phyloP scores from a whole-genome alignment of 257 asterid genomes.

The Mitragyna speciosa region DNA sequence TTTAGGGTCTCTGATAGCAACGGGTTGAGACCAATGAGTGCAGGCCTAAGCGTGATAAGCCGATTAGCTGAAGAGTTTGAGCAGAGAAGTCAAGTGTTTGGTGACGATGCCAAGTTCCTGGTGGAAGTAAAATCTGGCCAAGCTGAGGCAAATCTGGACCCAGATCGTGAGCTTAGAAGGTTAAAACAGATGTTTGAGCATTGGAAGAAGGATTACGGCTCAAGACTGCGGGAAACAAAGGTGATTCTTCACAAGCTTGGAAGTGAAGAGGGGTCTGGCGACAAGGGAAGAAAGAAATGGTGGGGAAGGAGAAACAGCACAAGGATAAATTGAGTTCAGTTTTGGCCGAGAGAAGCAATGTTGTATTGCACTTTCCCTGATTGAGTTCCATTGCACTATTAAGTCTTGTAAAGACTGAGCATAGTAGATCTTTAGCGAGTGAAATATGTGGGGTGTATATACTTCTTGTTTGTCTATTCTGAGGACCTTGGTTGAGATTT shows the following conservation, averaged over 20 bases:
- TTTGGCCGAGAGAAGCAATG: not conserved
- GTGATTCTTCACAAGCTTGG: constrained; percentile 79
- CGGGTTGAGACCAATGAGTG: constrained; percentile 52
- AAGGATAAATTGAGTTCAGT: constrained; percentile 42
- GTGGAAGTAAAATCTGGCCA: constrained; percentile 96
- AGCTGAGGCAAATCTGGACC: constrained; percentile 75
- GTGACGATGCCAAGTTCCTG: constrained; percentile 91
- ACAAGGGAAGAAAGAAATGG: constrained; percentile 75
- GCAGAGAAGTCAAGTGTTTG: constrained; percentile 90
- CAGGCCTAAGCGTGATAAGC: constrained; percentile 71
- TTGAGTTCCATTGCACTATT: not conserved
- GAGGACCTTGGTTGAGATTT: not conserved
- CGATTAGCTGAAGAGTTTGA: constrained; percentile 93
- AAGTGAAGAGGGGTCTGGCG: constrained; percentile 59
- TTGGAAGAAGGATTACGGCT: constrained; percentile 92
- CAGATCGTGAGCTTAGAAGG: constrained; percentile 81
- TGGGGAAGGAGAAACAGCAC: constrained; percentile 90
- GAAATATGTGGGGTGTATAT: not conserved
- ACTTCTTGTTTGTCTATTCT: not conserved
- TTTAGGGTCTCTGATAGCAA: constrained; percentile 48
- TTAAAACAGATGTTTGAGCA: constrained; percentile 88
- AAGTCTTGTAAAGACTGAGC: constrained; percentile 3
- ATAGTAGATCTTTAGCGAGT: constrained; percentile 9
- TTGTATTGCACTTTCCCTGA: not conserved
- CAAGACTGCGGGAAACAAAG: constrained; percentile 87